Evolutionary conservation across 2,329 filamentous ascomycete species (phyloP), one percentile per base, ranked within the genome.

Genomic region (Diaporthe sp.): DNA sequence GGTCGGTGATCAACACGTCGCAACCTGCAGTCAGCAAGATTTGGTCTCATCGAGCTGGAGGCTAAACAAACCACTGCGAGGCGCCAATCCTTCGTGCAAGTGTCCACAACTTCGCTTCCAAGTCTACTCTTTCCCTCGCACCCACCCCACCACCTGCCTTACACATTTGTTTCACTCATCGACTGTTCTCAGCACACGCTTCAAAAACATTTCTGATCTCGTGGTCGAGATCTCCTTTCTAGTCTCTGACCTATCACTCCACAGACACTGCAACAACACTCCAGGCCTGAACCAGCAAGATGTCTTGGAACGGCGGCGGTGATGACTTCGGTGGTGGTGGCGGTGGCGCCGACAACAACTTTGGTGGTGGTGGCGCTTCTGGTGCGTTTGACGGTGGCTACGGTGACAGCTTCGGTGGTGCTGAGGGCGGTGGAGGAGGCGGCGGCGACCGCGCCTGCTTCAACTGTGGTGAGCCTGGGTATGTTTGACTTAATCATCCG

Each of bases 401-500:
- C 28, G 73, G 73, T 17, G 53, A 61, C 44, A 57, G 58, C 70
- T 58, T 28, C 51, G 72, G 67, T n/a, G 60, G 37, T 22, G 60
- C 31, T 58, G 73, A 68, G 34, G 74, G 42, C 34, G 62, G 70
- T 72, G 79, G 58, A 19, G 77, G 75, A 61, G 77, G 76, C 75
- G 81, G 77, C 39, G 82, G 78, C 44, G 84, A 85, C 81, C 85
- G 87, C 31, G 86, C 85, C 60, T 92, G 90, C 84, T 92, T 84
- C 87, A 92, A 92, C 82, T 93, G 91, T 77, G 89, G 90, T 71
- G 83, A 92, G 78, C 79, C 84, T 44, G 89, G 87, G 86, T 87
- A 81, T 79, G 84, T 80, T 73, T 44, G 70, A 73, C 75, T 77
- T 76, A 80, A 68, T 51, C 25, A 65, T 25, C 37, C 73, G 34